These are phyloP conservation scores for Echeveria elegans DNA, from an alignment of 164 flowering plant genomes.

Conservation along the genomic window DNA sequence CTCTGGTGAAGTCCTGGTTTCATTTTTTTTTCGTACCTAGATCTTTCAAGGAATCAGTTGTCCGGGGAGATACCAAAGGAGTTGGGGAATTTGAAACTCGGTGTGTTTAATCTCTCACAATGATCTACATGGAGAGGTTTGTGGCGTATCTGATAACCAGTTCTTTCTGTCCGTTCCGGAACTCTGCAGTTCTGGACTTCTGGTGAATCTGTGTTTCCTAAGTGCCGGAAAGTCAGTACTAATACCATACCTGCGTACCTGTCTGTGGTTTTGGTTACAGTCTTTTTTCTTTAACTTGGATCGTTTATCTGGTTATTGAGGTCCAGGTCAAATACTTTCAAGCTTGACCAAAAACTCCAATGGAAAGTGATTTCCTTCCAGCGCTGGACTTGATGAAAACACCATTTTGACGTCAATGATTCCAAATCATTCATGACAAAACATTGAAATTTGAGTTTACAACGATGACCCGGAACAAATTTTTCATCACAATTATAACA, in stretches of 20 bases:
- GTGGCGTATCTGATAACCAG: conserved; percentile 26
- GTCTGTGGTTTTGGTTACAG: conserved; percentile 13
- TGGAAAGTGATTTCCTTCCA: conserved; percentile 47
- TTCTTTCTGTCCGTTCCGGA: conserved; percentile 31
- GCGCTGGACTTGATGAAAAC: conserved; percentile 27
- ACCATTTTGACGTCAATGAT: conserved; percentile 31
- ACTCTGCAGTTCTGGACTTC: conserved; percentile 41
- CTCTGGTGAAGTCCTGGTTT: conserved; percentile 48
- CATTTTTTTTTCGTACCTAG: conserved; percentile 37
- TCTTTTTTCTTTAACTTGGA: conserved; percentile 19
- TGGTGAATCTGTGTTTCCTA: conserved; percentile 15
- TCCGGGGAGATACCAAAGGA: conserved; percentile 50
- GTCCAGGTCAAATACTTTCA: conserved; percentile 9
- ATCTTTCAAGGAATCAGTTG: conserved; percentile 47
- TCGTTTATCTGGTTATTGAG: conserved; percentile 26
- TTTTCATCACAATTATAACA: no score
- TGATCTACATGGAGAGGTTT: conserved; percentile 40
- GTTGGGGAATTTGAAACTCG: conserved; percentile 36
- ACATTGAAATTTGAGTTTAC: no score
- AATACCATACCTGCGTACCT: conserved; percentile 8
- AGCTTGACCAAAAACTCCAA: conserved; percentile 14
- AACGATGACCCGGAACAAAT: no score
- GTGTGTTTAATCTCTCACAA: conserved; percentile 52
- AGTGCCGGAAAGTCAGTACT: conserved; percentile 30
- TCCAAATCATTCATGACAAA: no score